Evolutionary conservation across 768 basidiomycete genomes (phyloP).

Genomic region (Butyriboletus loyo): DNA sequence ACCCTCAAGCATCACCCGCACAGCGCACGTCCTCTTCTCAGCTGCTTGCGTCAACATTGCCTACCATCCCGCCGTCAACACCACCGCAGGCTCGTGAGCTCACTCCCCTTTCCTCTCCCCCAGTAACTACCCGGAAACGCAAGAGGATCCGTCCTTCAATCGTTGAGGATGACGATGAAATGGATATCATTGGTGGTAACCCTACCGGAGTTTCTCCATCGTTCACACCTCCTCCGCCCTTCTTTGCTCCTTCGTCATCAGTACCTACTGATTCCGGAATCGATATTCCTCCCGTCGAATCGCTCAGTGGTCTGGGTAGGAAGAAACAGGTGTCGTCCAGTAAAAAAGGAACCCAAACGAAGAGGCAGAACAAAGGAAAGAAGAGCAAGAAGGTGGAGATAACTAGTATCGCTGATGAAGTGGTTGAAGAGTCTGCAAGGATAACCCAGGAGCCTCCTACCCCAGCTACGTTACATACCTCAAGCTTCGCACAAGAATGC

Average conservation of each 20-base stretch:
- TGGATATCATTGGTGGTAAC: conserved; percentile 7
- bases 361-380: conserved; percentile 17
- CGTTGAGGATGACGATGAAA: conserved; percentile 11
- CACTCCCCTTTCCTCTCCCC: conserved; percentile 27
- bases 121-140: conserved; percentile 22
- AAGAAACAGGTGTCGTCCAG: conserved; percentile 11
- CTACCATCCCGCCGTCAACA: conserved; percentile 25
- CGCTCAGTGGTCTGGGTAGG: conserved; percentile 4
- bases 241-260: conserved; percentile 46
- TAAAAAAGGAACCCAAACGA: conserved; percentile 24
- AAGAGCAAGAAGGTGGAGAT: conserved; percentile 30
- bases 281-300: conserved; percentile 17
- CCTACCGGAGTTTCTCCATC: neutral
- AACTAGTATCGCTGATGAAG: conserved; percentile 5
- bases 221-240: conserved; percentile 38
- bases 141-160: conserved; percentile 17
- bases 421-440: conserved; percentile 1
- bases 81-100: conserved; percentile 22
- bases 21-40: conserved; percentile 27
- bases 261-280: conserved; percentile 27
- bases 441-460: conserved; percentile 1
- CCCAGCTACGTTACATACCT: neutral
- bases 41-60: conserved; percentile 33
- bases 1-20: conserved; percentile 35
- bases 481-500: neutral